Evolutionary conservation across 1,139 yeast species (phyloP), one percentile per base, ranked within the genome.

Genomic region (Geotrichum cucujoidarum): DNA sequence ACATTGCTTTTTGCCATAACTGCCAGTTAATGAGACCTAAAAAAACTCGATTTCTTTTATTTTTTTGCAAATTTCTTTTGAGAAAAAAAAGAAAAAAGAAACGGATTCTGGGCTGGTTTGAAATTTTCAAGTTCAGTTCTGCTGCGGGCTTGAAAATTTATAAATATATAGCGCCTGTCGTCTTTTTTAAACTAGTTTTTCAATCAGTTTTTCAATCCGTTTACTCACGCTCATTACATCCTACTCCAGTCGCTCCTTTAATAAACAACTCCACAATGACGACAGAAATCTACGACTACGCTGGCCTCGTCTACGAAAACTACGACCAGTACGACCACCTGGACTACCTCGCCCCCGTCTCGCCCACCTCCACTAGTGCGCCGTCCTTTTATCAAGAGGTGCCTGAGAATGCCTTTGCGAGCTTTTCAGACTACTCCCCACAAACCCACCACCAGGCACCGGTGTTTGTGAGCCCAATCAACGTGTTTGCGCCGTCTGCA

Each of bases 241-340:
- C 25, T 13, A 27, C 30, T 16, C 18, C 17, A 25, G 31, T 39
- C 42, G 16, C 25, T 39, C 42, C 11, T 30, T 39, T 18, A 6
- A 6, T 5, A 5, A 17, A 16, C 8, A 7, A 5, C 40, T 2
- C 32, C n/a, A 20, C 32, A 40, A 16, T 31, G 24, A 40, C 33
- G 44, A 38, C 44, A 10, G 37, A 40, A 16, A 40, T 40, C 38
- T 40, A 40, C 44, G 44, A 40, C 37, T 40, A 32, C 38, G 24
- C 40, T 1, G 40, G 40, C 7, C 32, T 25, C 32, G 31, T 37
- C 18, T 37, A 37, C 40, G 40, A 37, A 31, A 14, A 14, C 3
- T n/a, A n/a, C n/a, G n/a, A n/a, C n/a, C 7, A 31, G 21, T 37
- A 35, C 16, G 38, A 35, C 5, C 27, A 20, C 25, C 13, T 13